phyloP scores from a whole-genome alignment of 177 flowering plant species.

The Vitis hybrid region DNA sequence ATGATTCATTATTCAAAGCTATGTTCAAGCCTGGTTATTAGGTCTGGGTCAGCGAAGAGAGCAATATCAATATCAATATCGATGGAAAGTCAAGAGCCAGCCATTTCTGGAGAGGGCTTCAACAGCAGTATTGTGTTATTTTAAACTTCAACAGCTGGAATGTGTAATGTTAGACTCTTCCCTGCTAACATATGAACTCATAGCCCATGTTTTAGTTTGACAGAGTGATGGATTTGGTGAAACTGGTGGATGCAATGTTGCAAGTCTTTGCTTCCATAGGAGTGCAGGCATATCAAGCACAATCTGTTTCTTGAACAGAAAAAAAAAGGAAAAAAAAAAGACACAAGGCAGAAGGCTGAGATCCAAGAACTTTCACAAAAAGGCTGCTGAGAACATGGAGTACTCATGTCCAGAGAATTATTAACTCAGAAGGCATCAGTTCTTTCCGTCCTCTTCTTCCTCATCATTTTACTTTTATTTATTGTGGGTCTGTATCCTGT shows the following conservation, averaged over 20 bases:
- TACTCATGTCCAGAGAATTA: neutral
- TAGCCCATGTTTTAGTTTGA: too few relatives aligned
- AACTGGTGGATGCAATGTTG: neutral
- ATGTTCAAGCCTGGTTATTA: neutral
- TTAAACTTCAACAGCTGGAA: too few relatives aligned
- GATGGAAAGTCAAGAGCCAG: neutral
- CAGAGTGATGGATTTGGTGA: too few relatives aligned
- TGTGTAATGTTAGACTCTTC: too few relatives aligned
- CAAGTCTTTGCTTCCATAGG: too few relatives aligned
- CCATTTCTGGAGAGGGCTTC: neutral
- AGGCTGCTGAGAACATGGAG: neutral
- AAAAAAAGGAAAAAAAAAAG: neutral
- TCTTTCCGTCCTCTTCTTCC: neutral
- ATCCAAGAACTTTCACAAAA: neutral
- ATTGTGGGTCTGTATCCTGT: constrained; percentile 12
- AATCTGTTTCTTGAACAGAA: too few relatives aligned
- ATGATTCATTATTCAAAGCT: constrained; percentile 2
- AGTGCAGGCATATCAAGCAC: too few relatives aligned
- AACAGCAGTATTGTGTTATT: neutral
- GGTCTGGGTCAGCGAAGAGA: neutral
- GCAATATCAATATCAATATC: neutral
- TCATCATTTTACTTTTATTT: constrained; percentile 4
- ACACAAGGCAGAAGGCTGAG: neutral
- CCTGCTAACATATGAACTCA: too few relatives aligned
- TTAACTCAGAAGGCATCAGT: constrained; percentile 3